phyloP scores from a whole-genome alignment of 148 eudicot species.

The Oxyria digyna region DNA sequence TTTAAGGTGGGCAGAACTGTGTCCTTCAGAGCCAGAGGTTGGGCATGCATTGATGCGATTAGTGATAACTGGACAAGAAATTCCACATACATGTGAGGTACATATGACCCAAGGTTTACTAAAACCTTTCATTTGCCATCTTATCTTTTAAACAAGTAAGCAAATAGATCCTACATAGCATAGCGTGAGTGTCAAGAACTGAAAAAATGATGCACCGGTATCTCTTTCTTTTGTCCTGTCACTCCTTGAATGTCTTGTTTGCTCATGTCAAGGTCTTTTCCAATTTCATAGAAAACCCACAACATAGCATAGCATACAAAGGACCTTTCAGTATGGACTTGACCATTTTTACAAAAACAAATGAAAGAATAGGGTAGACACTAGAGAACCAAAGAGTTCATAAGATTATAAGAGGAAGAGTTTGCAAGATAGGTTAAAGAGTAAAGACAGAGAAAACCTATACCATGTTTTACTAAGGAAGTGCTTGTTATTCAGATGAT shows the following conservation, averaged over 20 bases:
- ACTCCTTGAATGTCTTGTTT: not conserved
- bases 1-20: constrained; percentile 92
- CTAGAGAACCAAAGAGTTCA: not conserved
- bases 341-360: not conserved
- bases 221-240: not conserved
- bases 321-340: not conserved
- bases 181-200: too few species aligned
- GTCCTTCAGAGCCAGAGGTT: constrained; percentile 93
- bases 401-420: not conserved
- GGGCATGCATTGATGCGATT: constrained; percentile 96
- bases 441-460: not conserved
- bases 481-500: not conserved
- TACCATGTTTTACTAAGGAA: not conserved
- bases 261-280: not conserved
- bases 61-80: constrained; percentile 93
- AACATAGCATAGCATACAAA: not conserved
- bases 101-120: not conserved
- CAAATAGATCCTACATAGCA: too few species aligned
- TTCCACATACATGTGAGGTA: constrained; percentile 99
- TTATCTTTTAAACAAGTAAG: not conserved
- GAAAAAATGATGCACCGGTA: not conserved
- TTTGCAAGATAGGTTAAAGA: not conserved
- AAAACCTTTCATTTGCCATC: not conserved
- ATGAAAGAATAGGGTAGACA: not conserved
- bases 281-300: not conserved